phyloP scores from a whole-genome alignment of 176 grass and related monocot genomes.

The Bolboschoenus planiculmis region DNA sequence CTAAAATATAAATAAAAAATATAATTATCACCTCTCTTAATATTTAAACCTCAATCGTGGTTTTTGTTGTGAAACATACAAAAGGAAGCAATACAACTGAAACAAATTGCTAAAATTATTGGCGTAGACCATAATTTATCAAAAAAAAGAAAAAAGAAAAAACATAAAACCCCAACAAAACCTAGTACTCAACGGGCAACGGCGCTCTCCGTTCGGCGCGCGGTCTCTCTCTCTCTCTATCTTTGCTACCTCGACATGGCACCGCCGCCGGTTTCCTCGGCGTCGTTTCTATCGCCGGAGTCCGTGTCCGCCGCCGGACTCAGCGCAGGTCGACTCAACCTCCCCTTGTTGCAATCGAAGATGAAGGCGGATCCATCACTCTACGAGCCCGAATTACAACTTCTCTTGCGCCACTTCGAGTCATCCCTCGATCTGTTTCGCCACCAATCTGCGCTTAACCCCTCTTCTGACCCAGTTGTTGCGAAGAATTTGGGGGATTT shows the following conservation, averaged over 20 bases:
- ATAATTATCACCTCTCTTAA: too few species aligned
- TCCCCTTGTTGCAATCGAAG: conserved; percentile 72
- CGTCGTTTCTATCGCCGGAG: conserved; percentile 58
- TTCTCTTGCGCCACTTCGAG: conserved; percentile 77
- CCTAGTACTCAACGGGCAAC: neutral
- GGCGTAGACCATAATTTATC: too few species aligned
- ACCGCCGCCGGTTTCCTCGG: conserved; percentile 26
- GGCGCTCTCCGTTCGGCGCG: neutral
- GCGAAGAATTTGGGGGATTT: conserved; percentile 89
- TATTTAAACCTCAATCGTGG: too few species aligned
- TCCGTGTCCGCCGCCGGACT: conserved; percentile 38
- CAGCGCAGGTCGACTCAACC: conserved; percentile 38
- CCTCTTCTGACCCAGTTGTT: conserved; percentile 39
- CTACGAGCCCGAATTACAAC: conserved; percentile 71
- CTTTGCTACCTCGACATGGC: conserved; percentile 15
- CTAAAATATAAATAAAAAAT: too few species aligned
- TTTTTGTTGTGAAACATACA: too few species aligned
- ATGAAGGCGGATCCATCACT: conserved; percentile 92
- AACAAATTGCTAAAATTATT: too few species aligned
- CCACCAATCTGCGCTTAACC: conserved; percentile 55
- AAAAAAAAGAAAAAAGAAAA: neutral
- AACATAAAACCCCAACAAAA: neutral
- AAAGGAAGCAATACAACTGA: too few species aligned
- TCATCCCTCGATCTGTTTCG: conserved; percentile 73
- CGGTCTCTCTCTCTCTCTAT: neutral